Evolutionary conservation across 768 basidiomycete genomes (phyloP), one percentile per base, ranked within the genome.

Genomic region (Pseudohyphozyma bogoriensis): DNA sequence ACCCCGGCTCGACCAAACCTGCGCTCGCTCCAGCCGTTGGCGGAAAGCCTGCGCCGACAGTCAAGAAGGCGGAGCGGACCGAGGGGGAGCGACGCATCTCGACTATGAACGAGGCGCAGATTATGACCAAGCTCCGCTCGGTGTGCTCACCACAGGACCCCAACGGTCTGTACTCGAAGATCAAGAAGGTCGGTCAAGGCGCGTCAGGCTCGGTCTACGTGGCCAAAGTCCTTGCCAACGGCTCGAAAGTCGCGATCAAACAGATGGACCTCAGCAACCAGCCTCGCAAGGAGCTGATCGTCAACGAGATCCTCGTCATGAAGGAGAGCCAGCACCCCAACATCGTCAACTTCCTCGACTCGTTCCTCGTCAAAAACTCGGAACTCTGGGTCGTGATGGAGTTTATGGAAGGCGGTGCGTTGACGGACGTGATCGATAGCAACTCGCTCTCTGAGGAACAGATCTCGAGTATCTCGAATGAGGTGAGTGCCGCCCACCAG

Each of bases 341-440:
- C 58, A 80, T 97, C 29, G 85, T 87, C 59, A 91, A 93, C 72
- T 81, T 96, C 40, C 81, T 89, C 42, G 75, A 76, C 52, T 88
- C 89, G 58, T 95, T 90, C 76, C 84, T 87, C 74, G 80, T 92
- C 72, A 91, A 95, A 72, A 93, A 91, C 0, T 88, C 90, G 28
- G 86, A 89, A 49, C 89, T 99, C 11, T 99, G 95, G 93, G 97
- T 99, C 66, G 89, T 86, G 40, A 99, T 99, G 95, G 95, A 99
- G 73, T 84, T 84, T 70, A 95, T 95, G 28, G 86, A 92, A 65
- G 92, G 92, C 11, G 95, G 95, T 42, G 91, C 93, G 22, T 77
- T 99, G 70, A 96, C 91, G 29, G 93, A 97, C 75, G 86, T 99
- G 46, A 96, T 99, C 69, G 93, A 96, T 77, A 90, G 92, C 69